These are phyloP conservation scores for Apophysomyces sp. DNA, from an alignment of 371 early-diverging fungal species.

Conservation along the genomic window DNA sequence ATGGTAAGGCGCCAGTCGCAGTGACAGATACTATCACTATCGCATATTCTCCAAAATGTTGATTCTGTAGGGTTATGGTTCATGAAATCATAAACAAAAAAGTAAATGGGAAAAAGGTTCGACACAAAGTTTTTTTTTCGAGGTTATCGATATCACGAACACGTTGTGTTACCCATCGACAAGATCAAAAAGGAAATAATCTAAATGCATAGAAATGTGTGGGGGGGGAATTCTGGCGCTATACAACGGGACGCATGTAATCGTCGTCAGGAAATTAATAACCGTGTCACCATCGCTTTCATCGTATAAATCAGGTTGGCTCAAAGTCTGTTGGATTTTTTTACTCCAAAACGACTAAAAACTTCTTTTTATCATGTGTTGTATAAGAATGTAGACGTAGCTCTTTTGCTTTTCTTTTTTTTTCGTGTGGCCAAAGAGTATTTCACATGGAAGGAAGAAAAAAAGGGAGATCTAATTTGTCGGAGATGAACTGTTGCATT, in stretches of 20 bases:
- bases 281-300: neutral
- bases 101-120: neutral
- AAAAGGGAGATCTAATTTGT: neutral
- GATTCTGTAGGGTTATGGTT: neutral
- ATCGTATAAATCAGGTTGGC: neutral
- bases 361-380: too few relatives aligned
- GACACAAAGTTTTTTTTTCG: neutral
- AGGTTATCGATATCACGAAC: neutral
- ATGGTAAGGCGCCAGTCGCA: constrained; percentile 28
- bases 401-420: neutral
- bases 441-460: neutral
- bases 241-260: neutral
- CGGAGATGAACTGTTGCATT: neutral
- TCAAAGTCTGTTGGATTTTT: too few relatives aligned
- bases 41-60: constrained; percentile 19
- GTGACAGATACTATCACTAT: constrained; percentile 11
- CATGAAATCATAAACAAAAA: neutral
- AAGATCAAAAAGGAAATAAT: neutral
- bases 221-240: neutral
- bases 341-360: too few relatives aligned
- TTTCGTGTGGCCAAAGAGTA: neutral
- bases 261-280: neutral
- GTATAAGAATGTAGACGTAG: too few relatives aligned
- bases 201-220: neutral
- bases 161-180: neutral